Evolutionary conservation across 1,284 basidiomycete species (phyloP).

Genomic region (Paramarasmius palmivorus): DNA sequence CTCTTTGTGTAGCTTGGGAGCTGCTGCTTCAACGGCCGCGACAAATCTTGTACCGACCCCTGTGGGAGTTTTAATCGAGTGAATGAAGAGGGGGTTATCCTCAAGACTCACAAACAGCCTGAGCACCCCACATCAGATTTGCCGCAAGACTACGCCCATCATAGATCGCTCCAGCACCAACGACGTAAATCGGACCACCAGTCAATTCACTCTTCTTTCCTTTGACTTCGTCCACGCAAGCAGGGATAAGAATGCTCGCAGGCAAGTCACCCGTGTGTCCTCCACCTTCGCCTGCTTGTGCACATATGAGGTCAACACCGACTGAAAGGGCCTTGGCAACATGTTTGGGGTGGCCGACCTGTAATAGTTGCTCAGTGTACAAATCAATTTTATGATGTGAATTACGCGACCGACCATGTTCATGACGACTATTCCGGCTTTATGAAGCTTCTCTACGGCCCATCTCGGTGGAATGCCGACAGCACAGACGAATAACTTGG

Average conservation of each 20-base stretch:
- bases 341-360: slow-evolving; percentile 89
- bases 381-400: too few species aligned
- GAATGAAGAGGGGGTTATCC: slow-evolving; percentile 28
- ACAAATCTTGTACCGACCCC: slow-evolving; percentile 88
- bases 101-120: slow-evolving; percentile 64
- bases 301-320: slow-evolving; percentile 87
- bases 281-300: slow-evolving; percentile 87
- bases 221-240: slow-evolving; percentile 80
- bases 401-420: too few species aligned
- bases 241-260: slow-evolving; percentile 78
- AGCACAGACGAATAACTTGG: slow-evolving; percentile 83
- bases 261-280: slow-evolving; percentile 71
- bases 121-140: slow-evolving; percentile 81
- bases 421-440: slow-evolving; percentile 81
- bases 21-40: slow-evolving; percentile 77
- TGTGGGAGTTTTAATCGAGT: slow-evolving; percentile 18
- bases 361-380: too few species aligned
- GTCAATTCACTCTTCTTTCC: slow-evolving; percentile 76
- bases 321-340: slow-evolving; percentile 76
- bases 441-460: slow-evolving; percentile 78
- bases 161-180: slow-evolving; percentile 86
- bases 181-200: slow-evolving; percentile 76
- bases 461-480: slow-evolving; percentile 81
- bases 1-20: slow-evolving; percentile 84
- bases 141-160: slow-evolving; percentile 85